Percentiles rank a stretch among this genome's conserved stretches.
phyloP scores from a whole-genome alignment of 2,329 filamentous ascomycete genomes.

The Parastagonospora nodorum region DNA sequence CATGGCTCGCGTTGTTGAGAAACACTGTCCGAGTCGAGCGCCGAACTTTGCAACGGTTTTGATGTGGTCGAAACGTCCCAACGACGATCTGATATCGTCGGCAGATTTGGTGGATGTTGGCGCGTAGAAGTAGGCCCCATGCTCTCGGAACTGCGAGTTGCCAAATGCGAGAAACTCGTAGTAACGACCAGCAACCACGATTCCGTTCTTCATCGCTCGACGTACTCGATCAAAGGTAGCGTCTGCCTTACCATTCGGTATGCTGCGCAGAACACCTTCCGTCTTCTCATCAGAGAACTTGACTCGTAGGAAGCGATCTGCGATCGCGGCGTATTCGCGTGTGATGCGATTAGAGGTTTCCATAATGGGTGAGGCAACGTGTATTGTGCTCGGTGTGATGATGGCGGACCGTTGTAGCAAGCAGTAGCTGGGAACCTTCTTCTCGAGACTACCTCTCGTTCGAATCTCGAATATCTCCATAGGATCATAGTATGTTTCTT shows the following conservation, averaged over 20 bases:
- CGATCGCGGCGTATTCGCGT: conserved; percentile 68
- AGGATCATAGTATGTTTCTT: conserved; percentile 68
- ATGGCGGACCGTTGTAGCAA: conserved; percentile 75
- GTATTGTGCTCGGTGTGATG: conserved; percentile 83
- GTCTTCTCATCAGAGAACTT: conserved; percentile 84
- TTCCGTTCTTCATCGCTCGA: conserved; percentile 74
- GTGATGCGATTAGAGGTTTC: conserved; percentile 90
- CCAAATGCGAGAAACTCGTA: conserved; percentile 94
- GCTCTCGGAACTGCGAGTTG: conserved; percentile 91
- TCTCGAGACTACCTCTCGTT: conserved; percentile 24
- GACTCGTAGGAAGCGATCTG: conserved; percentile 84
- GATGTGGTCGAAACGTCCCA: conserved; percentile 85
- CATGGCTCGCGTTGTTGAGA: conserved; percentile 86
- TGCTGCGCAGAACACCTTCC: conserved; percentile 46
- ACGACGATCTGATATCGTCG: conserved; percentile 78
- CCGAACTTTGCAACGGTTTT: conserved; percentile 85
- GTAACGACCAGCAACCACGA: conserved; percentile 77
- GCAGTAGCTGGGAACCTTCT: conserved; percentile 71
- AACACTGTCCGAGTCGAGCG: conserved; percentile 89
- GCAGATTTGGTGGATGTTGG: conserved; percentile 70
- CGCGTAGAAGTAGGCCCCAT: conserved; percentile 92
- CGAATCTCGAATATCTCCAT: conserved; percentile 70
- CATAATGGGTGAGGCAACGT: conserved; percentile 75
- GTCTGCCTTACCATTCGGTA: conserved; percentile 43
- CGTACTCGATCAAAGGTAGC: conserved; percentile 76